Evolutionary conservation across 2,329 filamentous ascomycete genomes (phyloP), one percentile per base, ranked within the genome.

Genomic region (Pseudogymnoascus sp.): DNA sequence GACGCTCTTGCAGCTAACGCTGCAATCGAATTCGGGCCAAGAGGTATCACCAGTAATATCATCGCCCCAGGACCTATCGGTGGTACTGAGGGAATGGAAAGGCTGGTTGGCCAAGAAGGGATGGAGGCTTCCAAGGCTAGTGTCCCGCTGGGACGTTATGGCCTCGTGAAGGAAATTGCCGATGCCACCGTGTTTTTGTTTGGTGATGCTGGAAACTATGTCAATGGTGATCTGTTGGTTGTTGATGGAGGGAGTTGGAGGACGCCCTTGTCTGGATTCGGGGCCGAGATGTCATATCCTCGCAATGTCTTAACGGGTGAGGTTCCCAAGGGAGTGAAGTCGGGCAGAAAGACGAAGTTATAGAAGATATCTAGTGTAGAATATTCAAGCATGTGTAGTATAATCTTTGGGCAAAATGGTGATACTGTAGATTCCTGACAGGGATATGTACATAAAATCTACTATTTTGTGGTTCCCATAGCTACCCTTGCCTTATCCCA

Each of bases 131-230:
- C 35, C n/a, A 42, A 29, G 11, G 6, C 31, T 8, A 66, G 69
- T 1, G 82, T 96, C 38, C 95, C 95, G 0, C 77, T 87, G 1
- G 91, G 91, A 1, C 82, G 93, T 63, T 86, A 86, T 75, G 95
- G 93, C 6, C 84, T 84, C 0, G 85, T 96, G 26, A 89, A 88
- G 67, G 93, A 99, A 72, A 92, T 99, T 70, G 89, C 92, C 0
- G 93, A 99, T 75, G 90, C 93, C 1, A 97, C 93, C 0, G 84
- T 97, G 0, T 99, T 87, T 70, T 75, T 97, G 63, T 95, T 97
- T 72, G 90, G 89, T 53, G 90, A 96, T 53, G 86, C 91, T 0
- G 93, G 88, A 0, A 91, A 88, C 73, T 96, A 90, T 74, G 86
- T 97, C 56, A 96, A 90, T 68, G 95, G 92, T 0, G 87, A 91